Conservation (phyloP, 129 eudicot species). For the Escallonia herrerae region DNA sequence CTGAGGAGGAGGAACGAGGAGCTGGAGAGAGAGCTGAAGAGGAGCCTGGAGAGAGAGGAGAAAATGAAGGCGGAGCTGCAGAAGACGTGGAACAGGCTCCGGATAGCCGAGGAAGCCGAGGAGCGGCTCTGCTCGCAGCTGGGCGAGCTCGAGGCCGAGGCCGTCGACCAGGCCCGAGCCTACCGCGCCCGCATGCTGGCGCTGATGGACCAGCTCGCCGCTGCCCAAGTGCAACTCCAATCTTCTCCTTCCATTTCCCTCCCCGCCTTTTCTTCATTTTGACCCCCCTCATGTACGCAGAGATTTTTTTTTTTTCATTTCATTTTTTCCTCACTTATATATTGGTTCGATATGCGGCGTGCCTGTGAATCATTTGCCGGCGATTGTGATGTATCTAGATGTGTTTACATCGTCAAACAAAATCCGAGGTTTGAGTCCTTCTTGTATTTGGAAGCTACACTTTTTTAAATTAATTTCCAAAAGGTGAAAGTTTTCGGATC, state of each 20-base stretch:
- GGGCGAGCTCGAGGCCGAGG: slow-evolving; percentile 71
- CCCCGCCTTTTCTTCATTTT: neutral
- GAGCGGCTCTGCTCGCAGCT: slow-evolving; percentile 69
- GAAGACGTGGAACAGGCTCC: slow-evolving; percentile 22
- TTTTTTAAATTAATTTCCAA: too few species aligned
- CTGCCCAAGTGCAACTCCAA: slow-evolving; percentile 39
- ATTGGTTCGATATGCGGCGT: too few species aligned
- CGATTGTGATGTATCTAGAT: too few species aligned
- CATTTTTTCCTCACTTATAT: too few species aligned
- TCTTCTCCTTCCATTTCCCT: slow-evolving; percentile 7
- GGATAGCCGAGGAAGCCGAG: slow-evolving; percentile 73
- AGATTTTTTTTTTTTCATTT: too few species aligned
- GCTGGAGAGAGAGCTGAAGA: slow-evolving; percentile 48
- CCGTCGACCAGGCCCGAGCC: slow-evolving; percentile 54
- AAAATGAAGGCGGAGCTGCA: slow-evolving; percentile 45
- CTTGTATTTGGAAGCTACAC: too few species aligned
- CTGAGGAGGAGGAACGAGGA: slow-evolving; percentile 44
- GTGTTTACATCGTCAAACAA: too few species aligned
- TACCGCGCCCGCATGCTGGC: slow-evolving; percentile 24
- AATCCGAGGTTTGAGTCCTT: too few species aligned
- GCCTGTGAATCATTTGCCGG: too few species aligned
- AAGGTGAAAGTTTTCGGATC: too few species aligned
- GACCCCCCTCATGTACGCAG: neutral
- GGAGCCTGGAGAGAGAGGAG: slow-evolving; percentile 52
- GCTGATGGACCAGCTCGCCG: slow-evolving; percentile 51